Evolutionary conservation across 2,329 filamentous ascomycete species (phyloP), one percentile per base, ranked within the genome.

Genomic region (Aureobasidium sp.): DNA sequence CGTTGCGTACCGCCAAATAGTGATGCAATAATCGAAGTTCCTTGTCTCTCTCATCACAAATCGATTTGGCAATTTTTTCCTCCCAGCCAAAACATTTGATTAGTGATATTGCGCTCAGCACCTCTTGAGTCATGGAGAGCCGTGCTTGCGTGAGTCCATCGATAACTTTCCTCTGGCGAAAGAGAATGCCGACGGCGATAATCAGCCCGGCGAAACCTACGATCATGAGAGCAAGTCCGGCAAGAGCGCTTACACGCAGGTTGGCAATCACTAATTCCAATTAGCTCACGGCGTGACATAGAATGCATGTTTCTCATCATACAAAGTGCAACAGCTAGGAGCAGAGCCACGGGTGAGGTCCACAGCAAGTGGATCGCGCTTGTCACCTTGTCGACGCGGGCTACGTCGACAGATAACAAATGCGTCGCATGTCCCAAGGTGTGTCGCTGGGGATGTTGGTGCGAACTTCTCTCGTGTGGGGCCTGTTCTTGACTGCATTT

Each of bases 81-180:
- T 97, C 93, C 93, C 93, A 97, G 9, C 92, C 92, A 71, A 97
- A 97, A 74, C 86, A 97, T 74, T 97, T 97, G 76, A 97, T 92
- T 70, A 97, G 97, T 29, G 92, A 85, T 27, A 97, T 92, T 0
- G 90, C 90, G 67, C 91, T 88, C 15, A 97, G 71, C 57, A 97
- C 96, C 72, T 97, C 93, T 71, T 97, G 92, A 0, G 92, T 97
- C 37, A 97, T 78, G 59, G 89, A 89, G 7, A 97, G 92, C 65
- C 93, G 85, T 75, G 95, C 89, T 72, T 97, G 93, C 1, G 93
- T 97, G 64, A 97, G 84, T 70, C 92, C 92, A 81, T 97, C 97
- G 79, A 97, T 97, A 34, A 75, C 80, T 68, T 84, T 85, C 69
- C 94, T 85, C 59, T 91, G 86, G 17, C 77, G 77, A 74, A 97